phyloP scores from a whole-genome alignment of 768 basidiomycete species.

The Rhodotorula taiwanensis region DNA sequence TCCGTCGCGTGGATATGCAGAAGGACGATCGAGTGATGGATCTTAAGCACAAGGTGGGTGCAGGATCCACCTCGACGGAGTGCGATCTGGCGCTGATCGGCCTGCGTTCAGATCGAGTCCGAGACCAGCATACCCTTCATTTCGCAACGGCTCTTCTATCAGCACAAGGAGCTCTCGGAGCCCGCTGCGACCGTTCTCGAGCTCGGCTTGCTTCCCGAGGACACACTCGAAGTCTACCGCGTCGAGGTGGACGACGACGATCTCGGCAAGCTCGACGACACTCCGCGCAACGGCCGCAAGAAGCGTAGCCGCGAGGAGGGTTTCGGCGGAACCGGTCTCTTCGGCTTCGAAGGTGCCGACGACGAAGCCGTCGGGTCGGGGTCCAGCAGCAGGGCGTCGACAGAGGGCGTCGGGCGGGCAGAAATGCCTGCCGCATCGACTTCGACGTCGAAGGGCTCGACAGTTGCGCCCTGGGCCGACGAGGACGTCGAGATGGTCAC shows the following conservation, averaged over 20 bases:
- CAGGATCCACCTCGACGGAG: background rate
- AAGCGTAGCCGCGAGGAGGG: conserved; percentile 32
- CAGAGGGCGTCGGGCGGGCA: too few species aligned
- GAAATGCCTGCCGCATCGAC: too few species aligned
- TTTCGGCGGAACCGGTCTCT: conserved; percentile 30
- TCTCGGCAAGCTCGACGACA: conserved; percentile 46
- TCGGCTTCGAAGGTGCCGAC: conserved; percentile 1
- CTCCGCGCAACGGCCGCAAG: background rate
- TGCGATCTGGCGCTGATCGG: background rate
- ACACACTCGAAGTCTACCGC: conserved; percentile 61
- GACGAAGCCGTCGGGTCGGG: background rate
- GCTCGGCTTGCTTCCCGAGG: conserved; percentile 56
- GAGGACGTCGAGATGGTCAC: conserved; percentile 1
- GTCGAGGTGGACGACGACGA: conserved; percentile 59
- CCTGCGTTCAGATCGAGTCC: conserved; percentile 49
- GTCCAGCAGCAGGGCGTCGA: too few species aligned
- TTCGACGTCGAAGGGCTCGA: background rate
- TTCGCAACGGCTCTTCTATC: conserved; percentile 63
- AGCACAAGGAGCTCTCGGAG: conserved; percentile 59
- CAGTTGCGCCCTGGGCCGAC: background rate
- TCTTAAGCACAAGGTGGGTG: conserved; percentile 58
- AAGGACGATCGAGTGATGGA: conserved; percentile 69
- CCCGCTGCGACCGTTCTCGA: conserved; percentile 53
- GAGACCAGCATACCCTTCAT: conserved; percentile 64
- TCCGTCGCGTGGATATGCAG: conserved; percentile 54